Percentiles rank a stretch among this genome's conserved stretches.
Evolutionary conservation across 176 grass and related monocot genomes (phyloP).

Genomic region (Eremochloa ophiuroides): DNA sequence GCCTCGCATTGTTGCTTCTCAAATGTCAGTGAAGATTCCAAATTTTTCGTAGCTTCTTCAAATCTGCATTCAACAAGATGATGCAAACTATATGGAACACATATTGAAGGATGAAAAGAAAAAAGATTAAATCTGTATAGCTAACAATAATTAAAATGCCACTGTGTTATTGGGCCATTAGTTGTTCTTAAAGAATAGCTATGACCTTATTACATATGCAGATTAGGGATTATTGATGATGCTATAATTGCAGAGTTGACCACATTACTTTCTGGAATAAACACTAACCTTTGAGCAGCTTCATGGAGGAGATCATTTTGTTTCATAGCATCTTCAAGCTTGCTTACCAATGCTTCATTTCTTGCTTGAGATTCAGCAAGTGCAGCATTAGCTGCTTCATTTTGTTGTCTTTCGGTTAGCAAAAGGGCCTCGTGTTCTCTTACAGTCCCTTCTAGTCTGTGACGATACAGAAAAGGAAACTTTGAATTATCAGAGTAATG

Average conservation of each 20-base stretch:
- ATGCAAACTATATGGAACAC: conserved; percentile 8
- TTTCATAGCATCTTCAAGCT: conserved; percentile 64
- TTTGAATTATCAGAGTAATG: conserved; percentile 14
- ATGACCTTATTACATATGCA: conserved; percentile 9
- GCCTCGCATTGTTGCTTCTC: conserved; percentile 50
- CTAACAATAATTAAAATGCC: neutral
- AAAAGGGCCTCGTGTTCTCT: conserved; percentile 61
- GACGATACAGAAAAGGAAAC: conserved; percentile 6
- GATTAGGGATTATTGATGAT: conserved; percentile 20
- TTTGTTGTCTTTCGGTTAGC: conserved; percentile 53
- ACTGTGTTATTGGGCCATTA: neutral
- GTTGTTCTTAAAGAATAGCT: neutral
- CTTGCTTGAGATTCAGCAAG: conserved; percentile 50
- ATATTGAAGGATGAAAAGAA: conserved; percentile 19
- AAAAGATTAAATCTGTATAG: neutral
- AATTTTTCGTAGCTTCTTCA: conserved; percentile 38
- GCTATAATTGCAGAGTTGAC: neutral
- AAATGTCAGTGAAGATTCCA: conserved; percentile 50
- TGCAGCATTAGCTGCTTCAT: conserved; percentile 32
- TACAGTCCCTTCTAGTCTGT: conserved; percentile 52
- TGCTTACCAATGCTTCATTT: conserved; percentile 43
- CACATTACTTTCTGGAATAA: conserved; percentile 17
- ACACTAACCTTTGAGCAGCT: conserved; percentile 52
- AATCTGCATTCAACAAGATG: conserved; percentile 39
- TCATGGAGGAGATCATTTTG: conserved; percentile 52